A percentile compares a stretch with the other conserved stretches of the same genome.
Evolutionary conservation across 129 eudicot genomes (phyloP).

Genomic region (Glebionis coronaria): DNA sequence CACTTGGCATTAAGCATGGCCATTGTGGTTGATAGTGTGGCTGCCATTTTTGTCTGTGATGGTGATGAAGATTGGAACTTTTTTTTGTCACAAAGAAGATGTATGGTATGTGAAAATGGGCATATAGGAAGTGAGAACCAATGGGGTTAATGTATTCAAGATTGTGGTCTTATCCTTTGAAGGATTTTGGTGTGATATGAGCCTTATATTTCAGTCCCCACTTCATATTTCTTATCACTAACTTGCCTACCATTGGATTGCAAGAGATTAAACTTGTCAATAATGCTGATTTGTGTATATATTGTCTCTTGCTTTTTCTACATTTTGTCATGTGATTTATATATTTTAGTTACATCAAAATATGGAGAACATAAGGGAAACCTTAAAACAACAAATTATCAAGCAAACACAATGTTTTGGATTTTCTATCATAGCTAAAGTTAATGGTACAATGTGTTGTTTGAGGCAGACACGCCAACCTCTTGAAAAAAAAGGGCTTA

Average conservation of each 20-base stretch:
- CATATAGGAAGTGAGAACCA: slow-evolving; percentile 43
- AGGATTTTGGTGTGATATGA: slow-evolving; percentile 36
- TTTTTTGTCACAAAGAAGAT: neutral
- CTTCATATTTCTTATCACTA: slow-evolving; percentile 48
- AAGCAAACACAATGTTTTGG: too few species aligned
- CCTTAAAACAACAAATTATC: neutral
- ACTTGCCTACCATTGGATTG: slow-evolving; percentile 11
- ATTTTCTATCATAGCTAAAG: too few species aligned
- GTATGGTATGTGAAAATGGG: slow-evolving; percentile 8
- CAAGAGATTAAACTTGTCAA: neutral
- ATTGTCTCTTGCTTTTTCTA: neutral
- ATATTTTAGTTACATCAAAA: neutral
- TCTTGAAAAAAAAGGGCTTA: too few species aligned
- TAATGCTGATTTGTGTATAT: neutral
- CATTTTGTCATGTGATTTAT: neutral
- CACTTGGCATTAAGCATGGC: slow-evolving; percentile 64
- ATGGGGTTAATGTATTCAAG: slow-evolving; percentile 38
- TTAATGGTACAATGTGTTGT: too few species aligned
- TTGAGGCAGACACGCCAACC: too few species aligned
- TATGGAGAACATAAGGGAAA: neutral
- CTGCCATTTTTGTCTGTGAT: slow-evolving; percentile 49
- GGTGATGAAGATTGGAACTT: slow-evolving; percentile 3
- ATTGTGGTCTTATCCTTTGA: slow-evolving; percentile 59
- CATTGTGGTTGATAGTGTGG: slow-evolving; percentile 72
- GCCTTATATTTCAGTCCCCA: slow-evolving; percentile 50